Evolutionary conservation across 768 basidiomycete species (phyloP), one percentile per base, ranked within the genome.

Genomic region (Boletus sp.): DNA sequence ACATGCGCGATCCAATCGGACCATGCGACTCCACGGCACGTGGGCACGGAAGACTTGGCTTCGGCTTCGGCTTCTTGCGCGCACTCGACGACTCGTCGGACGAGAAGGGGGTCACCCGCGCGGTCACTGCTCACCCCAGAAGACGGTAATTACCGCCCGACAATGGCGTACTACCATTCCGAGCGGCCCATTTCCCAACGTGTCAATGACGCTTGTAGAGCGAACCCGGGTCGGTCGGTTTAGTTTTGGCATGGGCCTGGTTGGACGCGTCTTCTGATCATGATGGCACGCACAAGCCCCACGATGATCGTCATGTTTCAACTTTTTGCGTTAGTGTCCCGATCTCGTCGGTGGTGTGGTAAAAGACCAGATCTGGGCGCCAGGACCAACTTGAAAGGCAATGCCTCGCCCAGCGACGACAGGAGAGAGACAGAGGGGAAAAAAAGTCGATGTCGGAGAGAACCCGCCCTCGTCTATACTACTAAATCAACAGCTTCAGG

Each of bases 111-210:
- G 30, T 52, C 30, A 32, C n/a, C 11, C 29, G 44, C 35, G 33
- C 24, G 24, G 24, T 24, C 24, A 24, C 24, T 24, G 3, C 24
- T 24, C 24, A 24, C 14, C 29, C 30, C 35, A 24, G n/a, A 55
- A 55, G n/a, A 47, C 18, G 9, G 35, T 55, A 60, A 59, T 59
- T 39, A 47, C 58, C 58, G 50, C 33, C 11, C 15, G 37, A 30
- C 58, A 36, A 41, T 10, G 10, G n/a, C 28, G 29, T n/a, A 47
- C 17, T 47, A 15, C 30, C 58, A 32, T 60, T 47, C 48, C 29
- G 39, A 41, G 56, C 1, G 30, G 57, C 7, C 44, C 33, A 40
- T 59, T 40, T 39, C 49, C 48, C 32, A 10, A n/a, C 18, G 14
- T 12, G n/a, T n/a, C n/a, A n/a, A n/a, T n/a, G 6, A 15, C 14